Percentiles rank a stretch among this genome's conserved stretches.
phyloP scores from a whole-genome alignment of 768 basidiomycete genomes.

The Xerocomus potaroensis region DNA sequence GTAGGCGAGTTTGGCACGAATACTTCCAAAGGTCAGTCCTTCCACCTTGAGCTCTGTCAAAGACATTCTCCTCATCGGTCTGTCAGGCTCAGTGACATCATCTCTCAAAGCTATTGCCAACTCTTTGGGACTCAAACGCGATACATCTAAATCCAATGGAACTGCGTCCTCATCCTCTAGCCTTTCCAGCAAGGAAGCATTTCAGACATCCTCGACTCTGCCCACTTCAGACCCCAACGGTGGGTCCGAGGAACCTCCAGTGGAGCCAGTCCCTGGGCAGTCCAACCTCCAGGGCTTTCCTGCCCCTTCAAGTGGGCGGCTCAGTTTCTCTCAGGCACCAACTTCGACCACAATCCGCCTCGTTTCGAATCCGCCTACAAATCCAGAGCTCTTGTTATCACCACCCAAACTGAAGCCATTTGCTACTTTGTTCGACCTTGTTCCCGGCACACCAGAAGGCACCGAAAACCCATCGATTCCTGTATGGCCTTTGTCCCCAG shows the following conservation, averaged over 20 bases:
- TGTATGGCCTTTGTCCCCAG: constrained; percentile 42
- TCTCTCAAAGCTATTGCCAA: constrained; percentile 76
- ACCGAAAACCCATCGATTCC: constrained; percentile 17
- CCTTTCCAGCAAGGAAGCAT: constrained; percentile 17
- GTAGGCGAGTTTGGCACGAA: constrained; percentile 73
- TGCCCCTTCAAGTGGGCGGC: constrained; percentile 55
- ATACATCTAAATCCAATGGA: constrained; percentile 12
- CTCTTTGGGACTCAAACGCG: constrained; percentile 67
- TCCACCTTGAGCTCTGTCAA: background rate
- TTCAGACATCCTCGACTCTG: constrained; percentile 25
- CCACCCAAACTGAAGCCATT: constrained; percentile 69
- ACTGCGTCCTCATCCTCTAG: constrained; percentile 30
- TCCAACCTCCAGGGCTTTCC: constrained; percentile 55
- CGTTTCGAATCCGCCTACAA: constrained; percentile 29
- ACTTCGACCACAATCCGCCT: constrained; percentile 48
- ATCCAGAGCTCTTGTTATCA: constrained; percentile 25
- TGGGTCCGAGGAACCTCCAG: constrained; percentile 20
- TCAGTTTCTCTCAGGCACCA: constrained; percentile 51
- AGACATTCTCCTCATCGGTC: constrained; percentile 1
- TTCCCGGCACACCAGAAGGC: constrained; percentile 49
- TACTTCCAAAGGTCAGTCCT: constrained; percentile 54
- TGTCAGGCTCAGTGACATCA: constrained; percentile 57
- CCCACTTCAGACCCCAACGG: constrained; percentile 24
- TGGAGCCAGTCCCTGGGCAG: constrained; percentile 57
- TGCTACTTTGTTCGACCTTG: constrained; percentile 63